Base-by-base conservation (phyloP, 768 basidiomycete species). In the Pulveroboletus sp. region DNA sequence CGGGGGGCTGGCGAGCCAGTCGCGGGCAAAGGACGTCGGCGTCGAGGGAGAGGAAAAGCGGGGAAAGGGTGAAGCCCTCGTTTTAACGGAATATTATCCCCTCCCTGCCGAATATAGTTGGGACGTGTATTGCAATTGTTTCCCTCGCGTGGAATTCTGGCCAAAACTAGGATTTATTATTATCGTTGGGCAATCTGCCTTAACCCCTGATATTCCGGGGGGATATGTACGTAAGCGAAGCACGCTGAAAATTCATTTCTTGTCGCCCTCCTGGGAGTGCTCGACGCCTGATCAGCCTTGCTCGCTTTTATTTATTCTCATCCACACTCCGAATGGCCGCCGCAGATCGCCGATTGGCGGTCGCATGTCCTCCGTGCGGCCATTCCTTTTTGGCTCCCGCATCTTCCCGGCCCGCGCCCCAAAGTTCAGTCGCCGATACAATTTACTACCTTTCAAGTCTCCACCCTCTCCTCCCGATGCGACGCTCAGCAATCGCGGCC, bases 11-110 rank as follows among this genome's bases (percentile, higher is more conserved):
- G 33, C 35, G 46, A 29, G 52, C 56, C 42, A 47, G 51, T 53
- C 50, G 44, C 13, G 58, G 59, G 55, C 44, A 38, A 40, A 57
- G 56, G 58, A 57, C 47, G 67, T 56, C 56, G 55, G 71, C 65
- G 69, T 62, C 69, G 71, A 70, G 68, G 69, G 67, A 68, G 69
- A 69, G 69, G 65, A 72, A 80, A 77, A 75, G 75, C 79, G 81
- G 81, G 77, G 74, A 77, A 78, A 82, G 75, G 73, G 72, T 76
- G 71, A 71, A 70, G 72, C 71, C 69, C 78, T 79, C 79, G 81
- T 82, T 87, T 88, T 87, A 85, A 81, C 80, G 78, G 60, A 81
- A 79, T 77, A 73, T 63, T 77, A 79, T 75, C 73, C 75, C 72
- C n/a, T n/a, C 34, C 75, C 77, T 79, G 74, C 82, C 82, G 80